Conservation (phyloP, 2,329 filamentous ascomycete genomes). For the Rhexocercosporidium sp. region DNA sequence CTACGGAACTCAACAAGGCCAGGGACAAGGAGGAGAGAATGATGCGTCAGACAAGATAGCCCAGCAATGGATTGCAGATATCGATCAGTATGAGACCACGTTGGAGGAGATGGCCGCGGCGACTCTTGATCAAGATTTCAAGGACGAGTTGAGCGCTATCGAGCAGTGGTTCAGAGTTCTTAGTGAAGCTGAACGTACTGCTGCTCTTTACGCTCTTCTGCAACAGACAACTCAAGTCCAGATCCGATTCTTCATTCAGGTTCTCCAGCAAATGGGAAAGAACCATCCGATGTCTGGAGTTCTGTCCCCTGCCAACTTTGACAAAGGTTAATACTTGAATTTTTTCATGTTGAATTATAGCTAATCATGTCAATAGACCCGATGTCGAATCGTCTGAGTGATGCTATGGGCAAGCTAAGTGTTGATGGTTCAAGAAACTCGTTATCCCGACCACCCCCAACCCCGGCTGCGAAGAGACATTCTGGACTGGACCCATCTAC, state of each 20-base stretch:
- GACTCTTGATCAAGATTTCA: constrained; percentile 99
- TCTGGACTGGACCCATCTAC: constrained; percentile 92
- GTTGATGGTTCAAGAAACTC: constrained; percentile 89
- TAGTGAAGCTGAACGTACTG: constrained; percentile 94
- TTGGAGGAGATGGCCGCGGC: constrained; percentile 98
- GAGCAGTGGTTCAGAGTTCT: constrained; percentile 99
- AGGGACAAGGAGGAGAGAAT: constrained; percentile 70
- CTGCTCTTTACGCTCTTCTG: constrained; percentile 90
- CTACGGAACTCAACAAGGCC: constrained; percentile 75
- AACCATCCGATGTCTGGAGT: constrained; percentile 97
- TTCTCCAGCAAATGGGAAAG: constrained; percentile 98
- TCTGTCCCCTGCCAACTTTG: constrained; percentile 92
- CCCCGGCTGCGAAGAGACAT: constrained; percentile 83
- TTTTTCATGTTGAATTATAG: not conserved
- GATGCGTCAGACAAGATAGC: constrained; percentile 92
- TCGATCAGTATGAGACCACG: constrained; percentile 98
- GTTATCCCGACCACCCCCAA: constrained; percentile 78
- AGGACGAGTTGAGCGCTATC: constrained; percentile 97
- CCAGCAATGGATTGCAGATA: constrained; percentile 98
- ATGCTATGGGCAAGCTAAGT: constrained; percentile 95
- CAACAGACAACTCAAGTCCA: constrained; percentile 99
- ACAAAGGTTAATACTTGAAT: constrained; percentile 72
- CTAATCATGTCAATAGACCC: constrained; percentile 65
- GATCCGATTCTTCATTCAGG: constrained; percentile 98
- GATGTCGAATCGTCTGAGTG: constrained; percentile 93